Evolutionary conservation across 306 rosid genomes (phyloP), one percentile per base, ranked within the genome.

Genomic region (Sechiopsis laciniata): DNA sequence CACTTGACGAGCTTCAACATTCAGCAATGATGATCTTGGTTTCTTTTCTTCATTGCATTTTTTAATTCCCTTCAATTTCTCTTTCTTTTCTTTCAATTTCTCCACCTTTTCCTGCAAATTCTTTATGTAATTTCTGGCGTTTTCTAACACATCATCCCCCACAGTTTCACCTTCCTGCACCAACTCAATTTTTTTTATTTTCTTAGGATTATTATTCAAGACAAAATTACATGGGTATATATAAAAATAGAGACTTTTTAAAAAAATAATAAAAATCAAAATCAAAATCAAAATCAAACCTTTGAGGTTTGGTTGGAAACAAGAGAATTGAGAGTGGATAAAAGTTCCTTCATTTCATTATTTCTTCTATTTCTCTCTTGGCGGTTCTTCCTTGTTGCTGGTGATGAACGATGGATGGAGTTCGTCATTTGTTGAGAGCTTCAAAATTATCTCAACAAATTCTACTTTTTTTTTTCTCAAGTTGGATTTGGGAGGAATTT

Each of bases 61-160:
- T 32, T 0, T 5, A 1, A 15, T 12, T 13, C 26, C 8, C 35
- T 8, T n/a, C 4, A 64, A 24, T 51, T 64, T 37, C 14, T 64
- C 71, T 37, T 8, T 64, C 21, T 64, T 64, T 15, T 64, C 71
- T 37, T 64, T 37, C 51, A 64, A 10, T 17, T n/a, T 64, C 26
- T 64, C 16, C 14, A 64, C 48, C 1, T 64, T 37, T 1, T 4
- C 10, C 4, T 64, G 7, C 3, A 64, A 17, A n/a, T 64, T 14
- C 17, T 64, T 64, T 37, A 64, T 64, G 71, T 64, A 64, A n/a
- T 64, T 17, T 5, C 52, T 64, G 8, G 52, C 52, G 0, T 64
- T 19, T 64, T n/a, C 71, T 35, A 64, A 0, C 21, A 16, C 26
- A 35, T 64, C 71, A 14, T 21, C 15, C 26, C 10, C 2, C 52